Evolutionary conservation across 805 yeast species (phyloP), one percentile per base, ranked within the genome.

Genomic region (Pichia deserticola): DNA sequence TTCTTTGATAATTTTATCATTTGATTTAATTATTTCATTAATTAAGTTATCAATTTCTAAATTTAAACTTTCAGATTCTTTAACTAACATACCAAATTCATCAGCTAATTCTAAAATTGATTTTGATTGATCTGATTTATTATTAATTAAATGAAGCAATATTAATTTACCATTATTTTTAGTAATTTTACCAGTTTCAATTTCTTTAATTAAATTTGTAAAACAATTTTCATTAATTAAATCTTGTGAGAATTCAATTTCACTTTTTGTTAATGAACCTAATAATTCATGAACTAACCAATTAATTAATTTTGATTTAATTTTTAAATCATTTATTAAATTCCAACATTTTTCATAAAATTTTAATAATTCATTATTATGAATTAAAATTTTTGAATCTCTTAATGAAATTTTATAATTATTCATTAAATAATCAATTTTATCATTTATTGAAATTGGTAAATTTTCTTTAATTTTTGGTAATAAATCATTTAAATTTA

Each of bases 201-300:
- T 76, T n/a, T 74, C 59, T 1, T 58, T 48, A 32, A 90, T 68
- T 10, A 92, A 64, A 38, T 81, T 80, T 0, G 80, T 71, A 40
- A 90, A 71, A 38, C 67, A 70, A 0, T 59, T 50, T 0, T 77
- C 71, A 0, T 81, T 65, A 8, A 75, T 60, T 13, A 65, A 50
- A 4, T 62, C 52, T 0, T 53, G 50, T 37, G 60, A 57, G 51
- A 77, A 72, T 11, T 49, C 54, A 35, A 70, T 43, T 28, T 74
- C 69, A 7, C 78, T 70, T 59, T 79, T 81, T 7, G 79, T 73
- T 52, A 87, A 70, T 12, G 79, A 70, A 0, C 97, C 97, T 15
- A 88, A 60, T 39, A 89, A 68, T 54, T 88, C 90, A 66, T 92
- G 90, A 7, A 88, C 79, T 8, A 89, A 64, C 96, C 96, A 92